Conservation (phyloP, 2,329 filamentous ascomycete genomes). For the Xylariomycetidae sp. region DNA sequence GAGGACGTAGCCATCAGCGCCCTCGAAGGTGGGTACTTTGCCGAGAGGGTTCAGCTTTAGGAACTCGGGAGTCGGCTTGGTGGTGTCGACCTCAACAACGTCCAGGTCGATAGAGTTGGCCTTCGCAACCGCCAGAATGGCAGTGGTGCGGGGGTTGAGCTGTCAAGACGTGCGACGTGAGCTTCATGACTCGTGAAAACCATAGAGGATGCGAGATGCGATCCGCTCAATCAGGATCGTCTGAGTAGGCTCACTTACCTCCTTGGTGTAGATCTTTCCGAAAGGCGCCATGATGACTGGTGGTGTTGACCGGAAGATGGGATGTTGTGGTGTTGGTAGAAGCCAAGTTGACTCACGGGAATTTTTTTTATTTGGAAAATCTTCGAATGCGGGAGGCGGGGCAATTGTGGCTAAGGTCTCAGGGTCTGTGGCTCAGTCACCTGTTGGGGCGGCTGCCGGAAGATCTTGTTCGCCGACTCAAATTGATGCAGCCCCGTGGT, state of each 20-base stretch:
- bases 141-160: slow-evolving; percentile 85
- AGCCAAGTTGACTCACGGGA: slow-evolving; percentile 12
- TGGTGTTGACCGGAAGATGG: slow-evolving; percentile 16
- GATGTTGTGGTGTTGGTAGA: slow-evolving; percentile 11
- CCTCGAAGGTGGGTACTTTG: slow-evolving; percentile 91
- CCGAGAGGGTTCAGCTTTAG: slow-evolving; percentile 79
- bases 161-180: slow-evolving; percentile 37
- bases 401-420: slow-evolving; percentile 15
- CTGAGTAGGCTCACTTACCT: slow-evolving; percentile 48
- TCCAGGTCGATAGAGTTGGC: slow-evolving; percentile 93
- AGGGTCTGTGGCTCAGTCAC: background rate
- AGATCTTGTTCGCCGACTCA: slow-evolving; percentile 20
- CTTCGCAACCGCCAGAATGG: slow-evolving; percentile 91
- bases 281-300: slow-evolving; percentile 67
- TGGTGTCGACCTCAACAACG: slow-evolving; percentile 66
- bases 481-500: slow-evolving; percentile 10
- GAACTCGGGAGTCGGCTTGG: slow-evolving; percentile 70
- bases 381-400: slow-evolving; percentile 19
- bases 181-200: too few relatives aligned
- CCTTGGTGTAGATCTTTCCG: slow-evolving; percentile 91
- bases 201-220: too few relatives aligned
- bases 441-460: slow-evolving; percentile 15
- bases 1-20: slow-evolving; percentile 84
- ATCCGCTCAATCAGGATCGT: slow-evolving; percentile 9
- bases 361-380: slow-evolving; percentile 18